Evolutionary conservation across 106 monocot genomes (phyloP), one percentile per base, ranked within the genome.

Genomic region (Amphibolis antarctica): DNA sequence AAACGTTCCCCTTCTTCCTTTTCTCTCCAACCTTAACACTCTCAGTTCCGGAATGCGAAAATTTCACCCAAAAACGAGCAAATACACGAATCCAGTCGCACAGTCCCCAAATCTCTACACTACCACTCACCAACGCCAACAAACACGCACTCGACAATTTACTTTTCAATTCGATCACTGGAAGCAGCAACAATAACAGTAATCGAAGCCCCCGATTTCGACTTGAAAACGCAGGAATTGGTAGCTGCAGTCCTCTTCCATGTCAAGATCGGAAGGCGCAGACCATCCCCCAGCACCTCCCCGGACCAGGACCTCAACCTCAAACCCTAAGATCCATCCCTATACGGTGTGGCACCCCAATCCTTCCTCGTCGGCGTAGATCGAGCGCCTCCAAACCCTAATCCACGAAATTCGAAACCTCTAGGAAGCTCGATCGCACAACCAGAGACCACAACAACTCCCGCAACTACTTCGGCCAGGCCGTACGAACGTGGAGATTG

Each of bases 171-270:
- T 55, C 24, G 5, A 51, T 51, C 50, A 51, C n/a, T n/a, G n/a
- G n/a, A n/a, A n/a, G n/a, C n/a, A n/a, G 20, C 50, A 17, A 15
- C 50, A 51, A 25, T 23, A 55, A 12, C 26, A 25, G 55, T 55
- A 25, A 13, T 13, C 24, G 26, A 21, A 27, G 12, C 26, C 26
- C 22, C 55, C 24, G 21, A 55, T 12, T 55, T 55, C 11, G 26
- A 55, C 0, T 23, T 24, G 24, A 13, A 27, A 24, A 21, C 12
- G 22, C 11, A 23, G 24, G 55, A 55, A 55, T 23, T 55, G 22
- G 55, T 55, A 55, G 26, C 24, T 55, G 26, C 55, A 55, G 55
- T 55, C 55, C 55, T 55, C 55, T 55, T 55, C 55, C 55, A 55
- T 55, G 23, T 55, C 22, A 55, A 55, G 55, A 55, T 55, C 55